A percentile compares a stretch with the other conserved stretches of the same genome.
These are phyloP conservation scores for Paraphaeosphaeria minitans DNA, from an alignment of 2,329 filamentous ascomycete species.

Conservation along the genomic window DNA sequence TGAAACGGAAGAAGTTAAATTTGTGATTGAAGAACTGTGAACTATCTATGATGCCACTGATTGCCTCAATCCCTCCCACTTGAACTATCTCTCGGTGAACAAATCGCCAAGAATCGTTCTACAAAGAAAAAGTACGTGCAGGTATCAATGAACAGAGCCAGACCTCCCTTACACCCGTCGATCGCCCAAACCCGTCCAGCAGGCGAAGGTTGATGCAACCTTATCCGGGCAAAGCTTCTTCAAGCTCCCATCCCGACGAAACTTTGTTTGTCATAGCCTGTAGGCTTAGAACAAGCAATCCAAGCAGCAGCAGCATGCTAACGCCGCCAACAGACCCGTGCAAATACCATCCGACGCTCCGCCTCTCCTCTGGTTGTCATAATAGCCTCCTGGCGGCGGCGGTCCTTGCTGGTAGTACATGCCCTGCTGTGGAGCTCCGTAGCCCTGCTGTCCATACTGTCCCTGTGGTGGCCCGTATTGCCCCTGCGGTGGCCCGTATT, in stretches of 20 bases:
- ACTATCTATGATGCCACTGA: background rate
- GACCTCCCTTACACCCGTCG: background rate
- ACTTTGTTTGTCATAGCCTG: background rate
- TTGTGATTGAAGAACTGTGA: background rate
- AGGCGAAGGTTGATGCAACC: conserved; percentile 9
- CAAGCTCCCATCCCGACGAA: background rate
- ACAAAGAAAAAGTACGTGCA: background rate
- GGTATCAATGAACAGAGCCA: background rate
- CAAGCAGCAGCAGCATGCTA: conserved; percentile 60
- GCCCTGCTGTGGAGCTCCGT: conserved; percentile 40
- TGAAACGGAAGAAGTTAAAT: background rate
- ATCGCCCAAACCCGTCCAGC: conserved; percentile 16
- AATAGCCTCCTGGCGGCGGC: conserved; percentile 47
- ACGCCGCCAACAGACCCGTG: conserved; percentile 50
- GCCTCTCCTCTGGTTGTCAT: conserved; percentile 40
- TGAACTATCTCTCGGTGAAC: background rate
- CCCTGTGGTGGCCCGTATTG: conserved; percentile 29
- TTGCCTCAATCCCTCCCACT: background rate
- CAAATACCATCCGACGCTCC: conserved; percentile 47
- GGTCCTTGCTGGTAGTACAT: conserved; percentile 44
- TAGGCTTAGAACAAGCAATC: conserved; percentile 55
- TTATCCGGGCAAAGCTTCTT: background rate
- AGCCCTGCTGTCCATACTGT: conserved; percentile 17
- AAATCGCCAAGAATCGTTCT: background rate
- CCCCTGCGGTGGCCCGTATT: conserved; percentile 6